Conservation (phyloP, 2,329 filamentous ascomycete genomes). For the Plenodomus biglobosus region DNA sequence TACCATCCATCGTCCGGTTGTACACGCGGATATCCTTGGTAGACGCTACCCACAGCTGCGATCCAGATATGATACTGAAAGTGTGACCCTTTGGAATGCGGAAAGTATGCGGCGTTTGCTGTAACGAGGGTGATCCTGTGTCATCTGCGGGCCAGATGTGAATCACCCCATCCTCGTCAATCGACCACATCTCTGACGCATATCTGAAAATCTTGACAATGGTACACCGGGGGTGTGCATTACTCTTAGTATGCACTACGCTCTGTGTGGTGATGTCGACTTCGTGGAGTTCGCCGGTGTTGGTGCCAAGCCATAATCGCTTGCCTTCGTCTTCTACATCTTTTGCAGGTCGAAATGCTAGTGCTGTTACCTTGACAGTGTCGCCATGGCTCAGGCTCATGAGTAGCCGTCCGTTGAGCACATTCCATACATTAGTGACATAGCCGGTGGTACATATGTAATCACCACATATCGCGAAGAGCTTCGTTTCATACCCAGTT, state of each 20-base stretch:
- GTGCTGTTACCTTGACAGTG: constrained; percentile 75
- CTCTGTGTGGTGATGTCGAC: constrained; percentile 76
- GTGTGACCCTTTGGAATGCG: constrained; percentile 79
- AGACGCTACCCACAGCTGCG: constrained; percentile 82
- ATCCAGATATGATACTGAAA: constrained; percentile 84
- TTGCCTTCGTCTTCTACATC: constrained; percentile 79
- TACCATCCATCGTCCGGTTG: constrained; percentile 68
- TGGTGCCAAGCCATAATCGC: constrained; percentile 87
- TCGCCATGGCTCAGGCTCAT: constrained; percentile 84
- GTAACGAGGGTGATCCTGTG: constrained; percentile 73
- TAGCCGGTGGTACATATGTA: constrained; percentile 84
- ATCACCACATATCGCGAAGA: constrained; percentile 86
- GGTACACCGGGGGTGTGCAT: constrained; percentile 75
- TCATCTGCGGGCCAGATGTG: constrained; percentile 83
- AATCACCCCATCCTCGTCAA: constrained; percentile 86
- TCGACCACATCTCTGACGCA: constrained; percentile 86
- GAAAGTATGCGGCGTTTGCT: constrained; percentile 73
- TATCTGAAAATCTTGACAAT: constrained; percentile 84
- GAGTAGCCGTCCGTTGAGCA: constrained; percentile 76
- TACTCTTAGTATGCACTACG: constrained; percentile 67
- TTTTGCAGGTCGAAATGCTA: constrained; percentile 81
- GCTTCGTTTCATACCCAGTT: constrained; percentile 82
- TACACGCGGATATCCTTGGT: constrained; percentile 89
- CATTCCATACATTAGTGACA: constrained; percentile 84
- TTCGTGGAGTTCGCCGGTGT: constrained; percentile 83